Percentiles rank a stretch among this genome's conserved stretches.
Evolutionary conservation across 495 filamentous ascomycete species (phyloP).

Genomic region (Astrothelium macrocarpum): DNA sequence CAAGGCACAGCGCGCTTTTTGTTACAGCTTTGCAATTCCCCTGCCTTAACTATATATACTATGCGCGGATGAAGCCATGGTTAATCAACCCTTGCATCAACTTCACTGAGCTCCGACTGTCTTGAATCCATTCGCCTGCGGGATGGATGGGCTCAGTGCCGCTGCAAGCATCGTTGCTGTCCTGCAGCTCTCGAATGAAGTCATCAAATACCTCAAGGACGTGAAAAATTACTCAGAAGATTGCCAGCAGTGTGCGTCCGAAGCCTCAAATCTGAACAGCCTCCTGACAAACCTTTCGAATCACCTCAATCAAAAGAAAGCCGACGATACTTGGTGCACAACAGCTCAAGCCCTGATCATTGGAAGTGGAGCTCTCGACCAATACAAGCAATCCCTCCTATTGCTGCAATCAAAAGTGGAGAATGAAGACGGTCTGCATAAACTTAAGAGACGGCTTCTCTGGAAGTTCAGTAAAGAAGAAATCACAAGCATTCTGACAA

Average conservation of each 20-base stretch:
- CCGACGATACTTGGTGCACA: constrained; percentile 16
- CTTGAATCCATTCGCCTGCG: too few species aligned
- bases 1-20: too few species aligned
- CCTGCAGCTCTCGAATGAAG: constrained; percentile 21
- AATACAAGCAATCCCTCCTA: constrained; percentile 22
- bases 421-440: neutral
- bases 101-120: too few species aligned
- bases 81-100: too few species aligned
- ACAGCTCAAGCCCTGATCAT: constrained; percentile 18
- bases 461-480: constrained; percentile 29
- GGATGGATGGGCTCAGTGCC: constrained; percentile 23
- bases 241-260: constrained; percentile 13
- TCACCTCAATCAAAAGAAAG: constrained; percentile 17
- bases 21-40: too few species aligned
- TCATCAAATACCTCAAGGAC: constrained; percentile 24
- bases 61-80: too few species aligned
- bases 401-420: constrained; percentile 17
- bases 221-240: constrained; percentile 30
- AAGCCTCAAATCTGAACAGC: constrained; percentile 17
- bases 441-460: constrained; percentile 19
- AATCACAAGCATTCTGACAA: constrained; percentile 15
- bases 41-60: too few species aligned
- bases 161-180: constrained; percentile 28
- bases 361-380: constrained; percentile 24
- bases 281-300: constrained; percentile 23